phyloP scores from a whole-genome alignment of 768 basidiomycete species.

The Cantharellus anzutake region DNA sequence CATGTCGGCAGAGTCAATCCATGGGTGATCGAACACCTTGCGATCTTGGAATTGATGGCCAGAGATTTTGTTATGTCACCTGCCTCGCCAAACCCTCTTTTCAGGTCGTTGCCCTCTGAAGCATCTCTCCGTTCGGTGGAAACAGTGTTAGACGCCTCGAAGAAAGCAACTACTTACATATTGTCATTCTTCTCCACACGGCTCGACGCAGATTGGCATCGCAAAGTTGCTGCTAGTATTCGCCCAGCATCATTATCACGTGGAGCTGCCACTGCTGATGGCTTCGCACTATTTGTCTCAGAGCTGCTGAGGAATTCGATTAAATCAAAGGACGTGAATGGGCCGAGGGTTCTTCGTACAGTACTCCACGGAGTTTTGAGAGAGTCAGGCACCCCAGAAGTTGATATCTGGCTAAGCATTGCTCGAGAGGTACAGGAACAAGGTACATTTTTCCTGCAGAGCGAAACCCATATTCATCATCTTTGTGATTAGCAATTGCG shows the following conservation, averaged over 20 bases:
- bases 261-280: neutral
- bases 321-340: neutral
- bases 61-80: constrained; percentile 40
- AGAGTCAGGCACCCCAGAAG: constrained; percentile 41
- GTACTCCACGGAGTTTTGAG: constrained; percentile 40
- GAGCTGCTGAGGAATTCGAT: neutral
- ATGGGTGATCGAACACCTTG: constrained; percentile 52
- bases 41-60: constrained; percentile 41
- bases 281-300: no score
- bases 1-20: constrained; percentile 35
- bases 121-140: constrained; percentile 22
- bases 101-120: constrained; percentile 24
- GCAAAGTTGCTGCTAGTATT: constrained; percentile 19
- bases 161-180: constrained; percentile 43
- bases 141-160: constrained; percentile 19
- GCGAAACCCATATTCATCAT: neutral
- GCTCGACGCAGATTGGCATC: constrained; percentile 26
- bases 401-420: constrained; percentile 59
- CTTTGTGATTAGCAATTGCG: constrained; percentile 35
- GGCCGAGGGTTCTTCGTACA: constrained; percentile 33
- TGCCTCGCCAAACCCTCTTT: constrained; percentile 28
- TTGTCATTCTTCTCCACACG: constrained; percentile 30
- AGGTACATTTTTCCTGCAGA: constrained; percentile 25
- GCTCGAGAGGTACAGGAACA: constrained; percentile 42
- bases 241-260: neutral